Base-by-base conservation (phyloP, 1,284 basidiomycete genomes). In the Puccinia hordei region DNA sequence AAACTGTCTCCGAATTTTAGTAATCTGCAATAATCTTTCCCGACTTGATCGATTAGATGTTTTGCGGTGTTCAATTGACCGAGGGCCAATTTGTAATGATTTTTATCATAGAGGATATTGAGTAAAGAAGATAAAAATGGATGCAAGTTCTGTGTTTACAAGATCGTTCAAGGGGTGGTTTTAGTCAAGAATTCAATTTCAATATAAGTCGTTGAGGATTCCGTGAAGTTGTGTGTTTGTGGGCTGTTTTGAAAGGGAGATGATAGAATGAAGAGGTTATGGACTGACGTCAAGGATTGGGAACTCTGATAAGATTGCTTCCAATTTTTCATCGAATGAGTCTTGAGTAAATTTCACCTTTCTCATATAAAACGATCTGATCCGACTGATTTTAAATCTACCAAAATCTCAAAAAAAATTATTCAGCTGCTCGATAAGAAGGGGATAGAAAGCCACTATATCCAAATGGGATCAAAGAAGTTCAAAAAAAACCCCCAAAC, bases 301-400 rank as follows among this genome's bases (percentile, higher is more conserved):
- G 87, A 99, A 99, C 86, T 99, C 96, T 66, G 90, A 90, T 83
- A 99, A 88, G 85, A 99, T 99, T 49, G 91, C 92, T 81, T 92
- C 91, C 49, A 99, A 90, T 86, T 98, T 98, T 87, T 99, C 96
- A 83, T 96, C 95, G 84, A 99, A 98, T 19, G 93, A 90, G 86
- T 98, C 95, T 87, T 98, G 95, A 0, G 95, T 97, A 87, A 98
- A 99, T 88, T 98, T 99, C 87, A 99, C 95, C 87, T 98, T 99
- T 86, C 95, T 91, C 96, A 98, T 98, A 87, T 99, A 98, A 86
- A 98, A 93, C 83, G 84, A 83, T 49, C 94, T 90, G 86, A 95
- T 95, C 78, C 94, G 91, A 82, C 93, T 94, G 86, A 99, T 99
- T 89, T 99, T 98, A 89, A 97, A 98, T 88, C 98, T 98, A 33